Percentiles rank a stretch among this genome's conserved stretches.
Evolutionary conservation across 345 rosid species (phyloP).

Genomic region (Fremontodendron californicum): DNA sequence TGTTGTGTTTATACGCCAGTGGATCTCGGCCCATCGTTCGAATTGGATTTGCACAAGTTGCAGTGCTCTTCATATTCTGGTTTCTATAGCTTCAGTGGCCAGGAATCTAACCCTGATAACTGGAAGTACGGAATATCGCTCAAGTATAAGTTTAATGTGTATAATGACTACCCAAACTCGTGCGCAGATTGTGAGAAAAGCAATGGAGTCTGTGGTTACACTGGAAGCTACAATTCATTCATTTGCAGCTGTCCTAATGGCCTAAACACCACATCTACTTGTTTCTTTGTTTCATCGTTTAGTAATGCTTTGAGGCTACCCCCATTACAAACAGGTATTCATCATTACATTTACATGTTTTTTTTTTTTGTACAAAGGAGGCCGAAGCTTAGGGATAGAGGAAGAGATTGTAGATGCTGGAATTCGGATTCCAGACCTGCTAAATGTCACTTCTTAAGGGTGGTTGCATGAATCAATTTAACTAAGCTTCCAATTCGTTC

Average conservation of each 20-base stretch:
- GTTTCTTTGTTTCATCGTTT: slow-evolving; percentile 49
- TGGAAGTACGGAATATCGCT: slow-evolving; percentile 87
- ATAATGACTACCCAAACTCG: slow-evolving; percentile 57
- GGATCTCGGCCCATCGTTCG: slow-evolving; percentile 80
- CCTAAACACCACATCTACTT: slow-evolving; percentile 60
- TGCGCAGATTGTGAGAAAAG: slow-evolving; percentile 74
- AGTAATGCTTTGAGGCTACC: slow-evolving; percentile 27
- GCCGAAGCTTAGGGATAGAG: too few species aligned
- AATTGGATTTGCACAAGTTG: slow-evolving; percentile 64
- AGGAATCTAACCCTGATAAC: slow-evolving; percentile 68
- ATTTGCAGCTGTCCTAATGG: slow-evolving; percentile 72
- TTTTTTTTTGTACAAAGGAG: too few species aligned
- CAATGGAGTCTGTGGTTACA: slow-evolving; percentile 73
- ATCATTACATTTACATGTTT: not conserved
- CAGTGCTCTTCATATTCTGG: slow-evolving; percentile 66
- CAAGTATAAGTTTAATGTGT: slow-evolving; percentile 74
- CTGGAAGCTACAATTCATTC: slow-evolving; percentile 46
- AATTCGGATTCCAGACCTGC: too few species aligned
- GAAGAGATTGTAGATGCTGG: too few species aligned
- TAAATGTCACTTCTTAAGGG: too few species aligned
- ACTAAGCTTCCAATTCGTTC: too few species aligned
- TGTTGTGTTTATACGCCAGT: slow-evolving; percentile 83
- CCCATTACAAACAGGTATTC: slow-evolving; percentile 30
- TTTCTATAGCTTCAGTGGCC: slow-evolving; percentile 67
- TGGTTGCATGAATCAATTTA: too few species aligned